Conservation (phyloP, 2,329 filamentous ascomycete species). For the Pyrenophora tritici-repentis region DNA sequence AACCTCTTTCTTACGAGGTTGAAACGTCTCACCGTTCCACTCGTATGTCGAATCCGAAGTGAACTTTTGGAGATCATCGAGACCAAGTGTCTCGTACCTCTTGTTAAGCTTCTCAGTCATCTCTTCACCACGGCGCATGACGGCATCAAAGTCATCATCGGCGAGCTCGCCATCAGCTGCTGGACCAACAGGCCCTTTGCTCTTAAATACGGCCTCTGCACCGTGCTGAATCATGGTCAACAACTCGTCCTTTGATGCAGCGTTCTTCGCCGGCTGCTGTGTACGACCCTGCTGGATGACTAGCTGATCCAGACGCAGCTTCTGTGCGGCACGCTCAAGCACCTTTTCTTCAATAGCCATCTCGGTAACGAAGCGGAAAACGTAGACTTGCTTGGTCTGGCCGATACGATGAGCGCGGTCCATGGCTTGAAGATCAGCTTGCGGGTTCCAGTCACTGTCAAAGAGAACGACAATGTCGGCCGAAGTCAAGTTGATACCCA, state of each 20-base stretch:
- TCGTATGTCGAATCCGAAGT: slow-evolving; percentile 97
- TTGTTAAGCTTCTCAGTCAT: slow-evolving; percentile 88
- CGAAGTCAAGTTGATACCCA: slow-evolving; percentile 94
- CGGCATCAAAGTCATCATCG: slow-evolving; percentile 89
- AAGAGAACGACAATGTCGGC: slow-evolving; percentile 97
- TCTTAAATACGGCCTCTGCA: slow-evolving; percentile 89
- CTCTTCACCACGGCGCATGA: slow-evolving; percentile 83
- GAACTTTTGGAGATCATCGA: slow-evolving; percentile 97
- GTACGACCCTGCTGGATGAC: slow-evolving; percentile 97
- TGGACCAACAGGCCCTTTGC: slow-evolving; percentile 67
- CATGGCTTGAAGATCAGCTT: slow-evolving; percentile 98
- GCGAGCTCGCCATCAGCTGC: slow-evolving; percentile 67
- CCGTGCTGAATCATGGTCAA: slow-evolving; percentile 98
- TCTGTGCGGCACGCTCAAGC: slow-evolving; percentile 92
- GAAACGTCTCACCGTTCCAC: slow-evolving; percentile 98
- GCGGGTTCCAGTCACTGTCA: slow-evolving; percentile 98
- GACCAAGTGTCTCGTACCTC: slow-evolving; percentile 94
- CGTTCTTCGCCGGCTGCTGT: slow-evolving; percentile 86
- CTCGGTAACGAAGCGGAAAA: slow-evolving; percentile 96
- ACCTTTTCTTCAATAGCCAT: slow-evolving; percentile 99
- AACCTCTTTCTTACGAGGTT: slow-evolving; percentile 80
- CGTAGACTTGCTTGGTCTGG: slow-evolving; percentile 95
- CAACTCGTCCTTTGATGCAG: slow-evolving; percentile 93
- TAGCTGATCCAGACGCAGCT: slow-evolving; percentile 91
- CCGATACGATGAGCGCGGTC: slow-evolving; percentile 98